Percentiles rank a stretch among this genome's conserved stretches.
Evolutionary conservation across 2,329 filamentous ascomycete genomes (phyloP).

Genomic region (Atkinsonella hypoxylon): DNA sequence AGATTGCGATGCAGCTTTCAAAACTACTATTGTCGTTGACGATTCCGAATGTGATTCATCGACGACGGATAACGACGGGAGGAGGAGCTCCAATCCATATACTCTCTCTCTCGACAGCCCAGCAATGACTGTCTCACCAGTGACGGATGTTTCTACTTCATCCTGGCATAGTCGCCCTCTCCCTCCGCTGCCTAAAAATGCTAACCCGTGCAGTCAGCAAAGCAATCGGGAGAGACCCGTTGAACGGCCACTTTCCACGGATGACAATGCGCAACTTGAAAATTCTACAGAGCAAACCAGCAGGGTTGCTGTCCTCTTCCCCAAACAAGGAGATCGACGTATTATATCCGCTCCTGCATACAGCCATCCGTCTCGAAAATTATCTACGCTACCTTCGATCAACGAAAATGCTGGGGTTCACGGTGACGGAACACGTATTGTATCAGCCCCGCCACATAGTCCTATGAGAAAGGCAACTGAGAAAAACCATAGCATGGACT

Average conservation of each 20-base stretch:
- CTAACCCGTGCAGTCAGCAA: conserved; percentile 11
- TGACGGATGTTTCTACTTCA: conserved; percentile 17
- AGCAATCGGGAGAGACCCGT: conserved; percentile 10
- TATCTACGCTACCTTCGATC: conserved; percentile 35
- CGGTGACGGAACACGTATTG: conserved; percentile 29
- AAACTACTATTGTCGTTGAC: conserved; percentile 42
- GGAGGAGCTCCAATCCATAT: conserved; percentile 28
- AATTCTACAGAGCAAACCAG: conserved; percentile 15
- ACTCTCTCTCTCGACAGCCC: conserved; percentile 28
- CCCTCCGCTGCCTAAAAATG: conserved; percentile 33
- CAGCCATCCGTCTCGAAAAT: conserved; percentile 25
- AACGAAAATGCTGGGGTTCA: conserved; percentile 26
- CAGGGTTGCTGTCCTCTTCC: conserved; percentile 18
- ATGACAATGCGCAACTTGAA: conserved; percentile 13
- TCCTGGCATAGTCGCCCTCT: conserved; percentile 38
- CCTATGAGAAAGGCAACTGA: conserved; percentile 19
- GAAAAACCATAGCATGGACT: conserved; percentile 28
- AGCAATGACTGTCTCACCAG: conserved; percentile 14
- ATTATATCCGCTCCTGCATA: conserved; percentile 40
- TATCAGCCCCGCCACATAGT: conserved; percentile 32
- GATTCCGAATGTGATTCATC: conserved; percentile 22
- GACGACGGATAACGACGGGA: conserved; percentile 19
- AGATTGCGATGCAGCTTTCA: conserved; percentile 88
- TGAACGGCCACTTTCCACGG: conserved; percentile 15
- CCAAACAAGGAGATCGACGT: conserved; percentile 30